A percentile compares a stretch with the other conserved stretches of the same genome.
Evolutionary conservation across 2,329 filamentous ascomycete genomes (phyloP).

Genomic region (Monosporascus sp.): DNA sequence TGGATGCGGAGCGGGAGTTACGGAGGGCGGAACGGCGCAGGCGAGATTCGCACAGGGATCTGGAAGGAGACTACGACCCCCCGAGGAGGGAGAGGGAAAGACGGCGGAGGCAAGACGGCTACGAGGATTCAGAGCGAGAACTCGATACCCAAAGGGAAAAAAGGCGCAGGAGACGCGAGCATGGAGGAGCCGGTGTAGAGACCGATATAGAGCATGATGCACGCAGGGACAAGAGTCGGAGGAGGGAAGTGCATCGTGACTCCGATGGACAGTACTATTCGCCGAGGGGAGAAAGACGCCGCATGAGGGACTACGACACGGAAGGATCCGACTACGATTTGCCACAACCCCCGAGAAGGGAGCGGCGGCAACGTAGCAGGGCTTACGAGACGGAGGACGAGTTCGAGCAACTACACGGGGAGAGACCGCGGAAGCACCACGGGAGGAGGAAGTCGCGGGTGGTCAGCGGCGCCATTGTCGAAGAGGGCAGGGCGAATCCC

Average conservation of each 20-base stretch:
- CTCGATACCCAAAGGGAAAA: slow-evolving; percentile 12
- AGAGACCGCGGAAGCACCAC: slow-evolving; percentile 25
- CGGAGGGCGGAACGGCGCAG: slow-evolving; percentile 17
- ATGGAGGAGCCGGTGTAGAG: neutral
- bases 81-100: slow-evolving; percentile 10
- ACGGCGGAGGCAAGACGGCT: slow-evolving; percentile 12
- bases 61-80: slow-evolving; percentile 15
- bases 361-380: slow-evolving; percentile 10
- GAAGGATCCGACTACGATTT: slow-evolving; percentile 13
- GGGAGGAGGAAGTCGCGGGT: slow-evolving; percentile 52
- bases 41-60: slow-evolving; percentile 9
- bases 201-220: neutral
- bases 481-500: slow-evolving; percentile 53
- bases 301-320: slow-evolving; percentile 8
- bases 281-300: slow-evolving; percentile 10
- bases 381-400: slow-evolving; percentile 11
- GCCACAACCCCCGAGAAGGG: slow-evolving; percentile 6
- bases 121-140: slow-evolving; percentile 19
- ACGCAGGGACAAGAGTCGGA: neutral
- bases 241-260: neutral
- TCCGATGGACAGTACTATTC: neutral
- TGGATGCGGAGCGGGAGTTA: slow-evolving; percentile 27
- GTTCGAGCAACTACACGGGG: slow-evolving; percentile 10
- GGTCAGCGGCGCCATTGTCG: slow-evolving; percentile 65
- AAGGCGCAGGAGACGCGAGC: slow-evolving; percentile 3